Base-by-base conservation (phyloP, 257 asterid genomes). In the Scutellaria minor region DNA sequence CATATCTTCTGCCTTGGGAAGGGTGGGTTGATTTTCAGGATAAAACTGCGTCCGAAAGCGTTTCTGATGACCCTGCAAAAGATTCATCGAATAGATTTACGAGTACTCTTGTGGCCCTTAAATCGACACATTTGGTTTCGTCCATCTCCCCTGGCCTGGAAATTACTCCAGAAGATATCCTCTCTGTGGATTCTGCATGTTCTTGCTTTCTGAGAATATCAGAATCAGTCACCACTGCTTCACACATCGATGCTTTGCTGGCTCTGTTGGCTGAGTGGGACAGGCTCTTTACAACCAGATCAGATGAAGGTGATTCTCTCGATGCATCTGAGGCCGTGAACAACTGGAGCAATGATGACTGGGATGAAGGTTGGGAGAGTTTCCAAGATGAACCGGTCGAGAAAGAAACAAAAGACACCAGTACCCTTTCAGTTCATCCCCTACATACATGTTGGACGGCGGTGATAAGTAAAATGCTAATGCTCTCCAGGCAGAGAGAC, bases 291-390 rank as follows among this genome's bases (percentile, higher is more conserved):
- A 60, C 77, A 1, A 65, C 54, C 37, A 79, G 76, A 68, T 77
- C 9, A 47, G 69, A 68, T 9, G 86, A 73, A 48, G 53, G 37
- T 59, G 87, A 78, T 66, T 63, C 89, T 15, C 65, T 70, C 7
- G 90, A 79, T 75, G 75, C 55, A 51, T 75, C 89, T 64, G 89
- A 88, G 64, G 81, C 77, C 74, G 81, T 70, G 44, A 81, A 80
- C 62, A 68, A 44, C 85, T 92, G 97, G 98, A 77, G 76, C 81
- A 91, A 85, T 31, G 92, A 95, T 65, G 98, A 87, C 64, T 95
- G 99, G 99, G 98, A 95, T 64, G 97, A 92, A 72, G 99, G 98
- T 48, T 95, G 99, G 99, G 99, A 95, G 79, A 88, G 85, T 86
- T 95, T 95, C 76, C 95, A 78, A 70, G 99, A 92, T 81, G 97